Conservation (phyloP, 208 protist genomes). For the Leishmania turanica region DNA sequence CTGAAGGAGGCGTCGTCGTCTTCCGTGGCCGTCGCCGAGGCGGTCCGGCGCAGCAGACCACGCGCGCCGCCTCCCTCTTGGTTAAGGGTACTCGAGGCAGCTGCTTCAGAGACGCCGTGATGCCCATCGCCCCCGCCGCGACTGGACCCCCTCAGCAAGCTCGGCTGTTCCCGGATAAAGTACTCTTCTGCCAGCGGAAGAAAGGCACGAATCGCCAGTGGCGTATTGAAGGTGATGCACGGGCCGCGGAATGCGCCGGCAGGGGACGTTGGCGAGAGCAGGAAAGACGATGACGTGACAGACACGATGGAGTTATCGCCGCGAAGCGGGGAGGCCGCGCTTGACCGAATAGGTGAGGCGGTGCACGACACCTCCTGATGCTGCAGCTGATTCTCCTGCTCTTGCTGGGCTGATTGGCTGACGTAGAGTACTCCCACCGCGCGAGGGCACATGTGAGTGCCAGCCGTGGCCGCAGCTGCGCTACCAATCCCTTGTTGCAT, state of each 20-base stretch:
- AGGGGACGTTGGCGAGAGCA: background rate
- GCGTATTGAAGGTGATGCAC: conserved; percentile 58
- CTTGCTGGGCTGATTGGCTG: conserved; percentile 26
- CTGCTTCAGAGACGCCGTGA: background rate
- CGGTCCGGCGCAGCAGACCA: background rate
- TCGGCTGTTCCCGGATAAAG: conserved; percentile 23
- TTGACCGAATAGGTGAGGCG: background rate
- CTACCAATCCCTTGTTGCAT: conserved; percentile 34
- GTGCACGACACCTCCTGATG: background rate
- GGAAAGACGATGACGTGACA: background rate
- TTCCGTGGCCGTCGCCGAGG: background rate
- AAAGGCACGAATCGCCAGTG: conserved; percentile 71
- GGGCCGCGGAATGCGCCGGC: conserved; percentile 5
- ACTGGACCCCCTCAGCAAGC: background rate
- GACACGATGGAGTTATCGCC: background rate
- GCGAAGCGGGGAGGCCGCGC: background rate
- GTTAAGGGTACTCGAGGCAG: background rate
- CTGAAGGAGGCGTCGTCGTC: conserved; percentile 5
- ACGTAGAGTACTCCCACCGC: conserved; percentile 30
- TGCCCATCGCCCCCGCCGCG: background rate
- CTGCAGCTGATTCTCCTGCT: conserved; percentile 5
- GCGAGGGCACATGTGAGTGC: conserved; percentile 31
- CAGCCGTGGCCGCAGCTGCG: conserved; percentile 11
- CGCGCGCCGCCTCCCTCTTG: background rate
- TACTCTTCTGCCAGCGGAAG: conserved; percentile 51